Evolutionary conservation across 148 eudicot species (phyloP), one percentile per base, ranked within the genome.

Genomic region (Gaultheria prostrata): DNA sequence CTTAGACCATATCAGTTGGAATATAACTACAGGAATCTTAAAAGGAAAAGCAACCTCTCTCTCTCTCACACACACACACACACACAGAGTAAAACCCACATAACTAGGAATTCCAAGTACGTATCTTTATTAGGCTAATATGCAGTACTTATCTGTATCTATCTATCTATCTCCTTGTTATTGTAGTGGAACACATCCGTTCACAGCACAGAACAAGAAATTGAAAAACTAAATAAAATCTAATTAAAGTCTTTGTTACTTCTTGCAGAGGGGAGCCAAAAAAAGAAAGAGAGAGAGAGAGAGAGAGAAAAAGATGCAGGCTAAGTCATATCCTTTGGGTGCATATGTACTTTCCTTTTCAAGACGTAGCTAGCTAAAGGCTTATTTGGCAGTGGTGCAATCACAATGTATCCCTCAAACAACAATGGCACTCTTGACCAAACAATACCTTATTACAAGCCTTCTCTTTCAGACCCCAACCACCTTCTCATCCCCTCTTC

Each of bases 381-480:
- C 78, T 83, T 24, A n/a, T 76, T 71, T 30, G 30, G 45, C 54
- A 28, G 45, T 30, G 17, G 73, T 30, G 78, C 21, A 57, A 12
- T 30, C 11, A 18, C 26, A 59, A 56, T 87, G 88, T 84, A 80
- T 77, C 79, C 86, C 78, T 81, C 79, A 54, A 74, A 85, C 65
- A 33, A 8, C 71, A 48, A 30, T 13, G 49, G 39, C 74, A 49
- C n/a, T 74, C 45, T 77, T 56, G 79, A 70, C 78, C 72, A 85
- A 57, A 28, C 30, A 50, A 65, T 15, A 61, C 26, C 78, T 32
- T 45, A 32, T 26, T 45, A 11, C 70, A 26, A 3, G 32, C 59
- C 24, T 12, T 81, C 28, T 63, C 69, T 72, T 53, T 59, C 69
- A 48, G 74, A 77, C 46, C 54, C 56, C 21, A n/a, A 20, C 77